These are phyloP conservation scores for Pezicula carpinea DNA, from an alignment of 2,329 filamentous ascomycete genomes.

Conservation along the genomic window DNA sequence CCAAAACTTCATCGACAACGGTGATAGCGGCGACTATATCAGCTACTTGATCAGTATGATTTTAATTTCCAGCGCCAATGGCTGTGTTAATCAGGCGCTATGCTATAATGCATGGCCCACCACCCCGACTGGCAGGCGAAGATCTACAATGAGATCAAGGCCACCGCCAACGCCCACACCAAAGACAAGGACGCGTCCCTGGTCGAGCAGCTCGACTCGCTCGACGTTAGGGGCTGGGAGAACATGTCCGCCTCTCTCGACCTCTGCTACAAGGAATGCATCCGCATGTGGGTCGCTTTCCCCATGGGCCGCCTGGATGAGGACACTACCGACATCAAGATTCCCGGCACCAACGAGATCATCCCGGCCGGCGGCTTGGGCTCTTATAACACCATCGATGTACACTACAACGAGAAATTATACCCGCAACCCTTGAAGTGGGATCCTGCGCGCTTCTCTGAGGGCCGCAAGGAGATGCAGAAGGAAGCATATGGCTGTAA, in stretches of 20 bases:
- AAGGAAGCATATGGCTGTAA: slow-evolving; percentile 1
- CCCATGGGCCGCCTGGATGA: neutral
- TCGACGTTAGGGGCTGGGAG: slow-evolving; percentile 13
- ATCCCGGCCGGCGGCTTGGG: slow-evolving; percentile 19
- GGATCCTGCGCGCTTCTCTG: slow-evolving; percentile 15
- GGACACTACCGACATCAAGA: neutral
- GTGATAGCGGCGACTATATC: slow-evolving; percentile 15
- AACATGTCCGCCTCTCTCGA: slow-evolving; percentile 11
- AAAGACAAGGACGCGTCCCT: slow-evolving; percentile 6
- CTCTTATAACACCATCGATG: slow-evolving; percentile 20
- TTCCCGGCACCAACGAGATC: slow-evolving; percentile 14
- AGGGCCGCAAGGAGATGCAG: slow-evolving; percentile 5
- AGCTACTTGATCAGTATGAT: slow-evolving; percentile 11
- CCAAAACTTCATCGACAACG: slow-evolving; percentile 10
- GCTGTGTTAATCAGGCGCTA: slow-evolving; percentile 4
- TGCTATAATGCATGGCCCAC: slow-evolving; percentile 14
- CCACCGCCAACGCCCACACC: slow-evolving; percentile 1
- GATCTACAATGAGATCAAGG: slow-evolving; percentile 12
- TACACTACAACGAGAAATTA: slow-evolving; percentile 18
- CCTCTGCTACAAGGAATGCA: slow-evolving; percentile 11
- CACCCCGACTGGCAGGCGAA: slow-evolving; percentile 13
- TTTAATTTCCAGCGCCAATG: slow-evolving; percentile 1
- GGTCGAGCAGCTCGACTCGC: slow-evolving; percentile 7
- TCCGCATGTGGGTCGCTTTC: slow-evolving; percentile 15
- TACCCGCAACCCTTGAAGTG: slow-evolving; percentile 16